These are phyloP conservation scores for Heterococcus sp. DNA, from an alignment of 108 stramenopile genomes.

Conservation along the genomic window DNA sequence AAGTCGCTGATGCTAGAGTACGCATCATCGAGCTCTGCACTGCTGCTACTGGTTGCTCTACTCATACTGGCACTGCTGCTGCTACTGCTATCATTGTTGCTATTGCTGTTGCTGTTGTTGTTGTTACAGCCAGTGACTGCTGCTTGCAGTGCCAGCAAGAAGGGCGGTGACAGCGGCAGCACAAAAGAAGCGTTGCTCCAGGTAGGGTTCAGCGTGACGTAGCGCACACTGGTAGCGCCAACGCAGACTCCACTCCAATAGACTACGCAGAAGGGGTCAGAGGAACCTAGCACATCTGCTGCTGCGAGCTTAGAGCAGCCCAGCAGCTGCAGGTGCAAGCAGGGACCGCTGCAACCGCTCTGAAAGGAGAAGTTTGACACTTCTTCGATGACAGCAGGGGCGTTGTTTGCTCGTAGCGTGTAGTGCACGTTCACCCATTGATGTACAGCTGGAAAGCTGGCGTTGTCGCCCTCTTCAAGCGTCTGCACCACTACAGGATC, in stretches of 20 bases:
- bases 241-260: slow-evolving; percentile 14
- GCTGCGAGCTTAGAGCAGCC: slow-evolving; percentile 31
- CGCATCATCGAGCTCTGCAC: not conserved
- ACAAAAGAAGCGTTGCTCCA: slow-evolving; percentile 40
- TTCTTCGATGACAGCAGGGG: slow-evolving; percentile 5
- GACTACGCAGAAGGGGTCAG: slow-evolving; percentile 38
- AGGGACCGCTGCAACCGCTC: slow-evolving; percentile 36
- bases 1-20: too few species aligned
- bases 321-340: slow-evolving; percentile 31
- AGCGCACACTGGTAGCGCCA: slow-evolving; percentile 23
- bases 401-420: slow-evolving; percentile 7
- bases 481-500: slow-evolving; percentile 37
- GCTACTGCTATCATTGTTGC: too few species aligned
- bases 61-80: too few species aligned
- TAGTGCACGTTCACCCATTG: slow-evolving; percentile 43
- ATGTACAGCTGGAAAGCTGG: slow-evolving; percentile 20
- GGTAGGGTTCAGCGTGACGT: slow-evolving; percentile 21
- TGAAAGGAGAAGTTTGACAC: slow-evolving; percentile 26
- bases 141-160: not conserved
- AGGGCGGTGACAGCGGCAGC: slow-evolving; percentile 9
- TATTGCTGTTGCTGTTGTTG: too few species aligned
- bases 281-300: slow-evolving; percentile 30
- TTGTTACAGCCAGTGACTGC: too few species aligned
- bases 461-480: slow-evolving; percentile 15
- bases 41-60: too few species aligned